Percentiles rank a stretch among this genome's conserved stretches.
These are phyloP conservation scores for Candida berthetii DNA, from an alignment of 805 yeast genomes.

Conservation along the genomic window DNA sequence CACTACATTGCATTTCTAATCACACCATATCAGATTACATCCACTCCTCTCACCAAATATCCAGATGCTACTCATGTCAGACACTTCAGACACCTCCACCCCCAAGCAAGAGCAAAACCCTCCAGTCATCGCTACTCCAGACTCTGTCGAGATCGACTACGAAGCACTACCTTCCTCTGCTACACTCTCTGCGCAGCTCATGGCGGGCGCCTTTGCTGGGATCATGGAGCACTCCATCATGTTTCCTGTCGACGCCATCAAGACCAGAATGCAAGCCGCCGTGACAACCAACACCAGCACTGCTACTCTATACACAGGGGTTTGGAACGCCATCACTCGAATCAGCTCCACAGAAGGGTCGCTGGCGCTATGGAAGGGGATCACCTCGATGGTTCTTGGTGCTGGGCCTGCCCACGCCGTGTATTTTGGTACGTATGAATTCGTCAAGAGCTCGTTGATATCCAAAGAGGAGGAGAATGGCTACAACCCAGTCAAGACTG, in stretches of 20 bases:
- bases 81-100: not conserved
- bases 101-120: not conserved
- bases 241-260: constrained; percentile 95
- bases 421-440: constrained; percentile 90
- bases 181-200: constrained; percentile 70
- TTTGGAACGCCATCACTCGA: constrained; percentile 62
- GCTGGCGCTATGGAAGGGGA: constrained; percentile 87
- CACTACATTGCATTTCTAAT: too few relatives aligned
- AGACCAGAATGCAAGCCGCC: constrained; percentile 79
- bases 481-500: constrained; percentile 75
- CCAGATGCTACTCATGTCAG: not conserved
- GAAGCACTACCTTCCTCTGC: constrained; percentile 89
- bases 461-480: constrained; percentile 25
- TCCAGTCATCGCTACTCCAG: constrained; percentile 2
- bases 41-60: too few relatives aligned
- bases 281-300: not conserved
- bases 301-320: constrained; percentile 31
- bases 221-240: constrained; percentile 96
- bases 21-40: too few relatives aligned
- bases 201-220: constrained; percentile 98
- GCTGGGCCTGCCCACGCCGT: constrained; percentile 99
- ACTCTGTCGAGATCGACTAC: constrained; percentile 59
- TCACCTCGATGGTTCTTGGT: constrained; percentile 84
- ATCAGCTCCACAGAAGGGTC: constrained; percentile 90
- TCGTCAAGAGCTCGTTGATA: constrained; percentile 38